These are phyloP conservation scores for Jaltomata sinuosa DNA, from an alignment of 257 asterid genomes.

Conservation along the genomic window DNA sequence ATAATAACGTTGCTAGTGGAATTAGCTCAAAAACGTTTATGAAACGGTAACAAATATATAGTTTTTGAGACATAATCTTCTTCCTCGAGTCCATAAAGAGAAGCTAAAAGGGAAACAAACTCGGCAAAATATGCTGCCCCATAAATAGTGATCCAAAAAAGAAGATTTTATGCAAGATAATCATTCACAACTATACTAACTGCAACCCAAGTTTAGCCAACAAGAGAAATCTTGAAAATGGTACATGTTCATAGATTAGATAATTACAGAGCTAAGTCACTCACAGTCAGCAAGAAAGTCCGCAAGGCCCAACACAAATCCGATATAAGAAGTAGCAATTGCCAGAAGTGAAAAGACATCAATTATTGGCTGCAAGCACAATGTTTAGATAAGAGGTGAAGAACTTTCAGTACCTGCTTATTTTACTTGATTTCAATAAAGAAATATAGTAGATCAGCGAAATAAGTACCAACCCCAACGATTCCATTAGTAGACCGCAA, in stretches of 20 bases:
- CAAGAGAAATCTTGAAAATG: neutral
- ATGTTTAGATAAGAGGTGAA: neutral
- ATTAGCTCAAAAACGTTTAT: neutral
- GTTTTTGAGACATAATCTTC: neutral
- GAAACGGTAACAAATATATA: neutral
- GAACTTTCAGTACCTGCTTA: neutral
- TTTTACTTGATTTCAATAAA: neutral
- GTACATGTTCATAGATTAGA: neutral
- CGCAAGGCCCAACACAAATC: conserved; percentile 73
- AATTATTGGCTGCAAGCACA: conserved; percentile 67
- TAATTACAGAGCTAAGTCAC: conserved; percentile 6
- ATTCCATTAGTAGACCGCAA: conserved; percentile 57
- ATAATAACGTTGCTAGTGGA: neutral
- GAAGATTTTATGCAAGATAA: neutral
- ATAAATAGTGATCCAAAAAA: neutral
- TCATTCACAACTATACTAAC: neutral
- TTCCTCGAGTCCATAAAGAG: neutral
- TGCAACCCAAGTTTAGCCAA: neutral
- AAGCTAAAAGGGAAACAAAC: neutral
- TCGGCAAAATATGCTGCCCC: neutral
- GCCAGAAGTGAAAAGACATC: conserved; percentile 79
- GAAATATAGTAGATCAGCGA: neutral
- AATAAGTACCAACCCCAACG: conserved; percentile 58
- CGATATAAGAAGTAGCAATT: conserved; percentile 72
- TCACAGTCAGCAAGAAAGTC: conserved; percentile 86